Evolutionary conservation across 805 yeast genomes (phyloP), one percentile per base, ranked within the genome.

Genomic region (Saturnispora serradocipensis): DNA sequence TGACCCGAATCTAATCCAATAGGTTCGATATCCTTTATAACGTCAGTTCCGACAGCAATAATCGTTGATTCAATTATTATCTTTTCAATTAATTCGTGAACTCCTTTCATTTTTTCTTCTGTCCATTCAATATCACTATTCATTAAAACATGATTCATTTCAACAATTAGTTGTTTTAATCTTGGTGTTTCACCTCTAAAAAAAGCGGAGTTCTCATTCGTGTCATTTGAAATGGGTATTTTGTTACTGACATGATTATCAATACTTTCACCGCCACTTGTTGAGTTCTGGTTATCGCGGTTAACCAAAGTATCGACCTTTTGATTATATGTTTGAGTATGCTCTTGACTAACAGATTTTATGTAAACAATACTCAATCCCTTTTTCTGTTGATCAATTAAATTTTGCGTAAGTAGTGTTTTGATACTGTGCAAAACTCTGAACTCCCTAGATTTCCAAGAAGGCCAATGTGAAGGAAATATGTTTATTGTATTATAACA

Each of bases 371-470:
- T 38, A 4, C 42, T 16, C 9, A 16, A 25, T 15, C 11, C 24
- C 39, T 35, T 38, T 15, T 22, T 20, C n/a, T 24, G 49, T 46
- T 27, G 18, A 27, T 24, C 30, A 9, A 40, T 24, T 8, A 36
- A 34, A 18, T 11, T 20, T 28, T 35, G 27, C 15, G 36, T 20
- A 24, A 46, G 24, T 10, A 46, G 11, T 16, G 35, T 16, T 46
- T 46, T 46, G 18, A 46, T 46, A 27, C 49, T 36, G 11, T 46
- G 49, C 22, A 46, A 46, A n/a, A 46, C 35, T 15, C 49, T 46
- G 38, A 46, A 46, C 35, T 46, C 49, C 18, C 43, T 46, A 4
- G 49, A 46, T 25, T 46, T 46, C 49, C 49, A 46, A 36, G 49
- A 46, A 16, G 49, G 49, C 49, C 49, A 46, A 27, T 30, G 24